A percentile compares a stretch with the other conserved stretches of the same genome.
phyloP scores from a whole-genome alignment of 257 asterid species.

The Solanum chiquidenum region DNA sequence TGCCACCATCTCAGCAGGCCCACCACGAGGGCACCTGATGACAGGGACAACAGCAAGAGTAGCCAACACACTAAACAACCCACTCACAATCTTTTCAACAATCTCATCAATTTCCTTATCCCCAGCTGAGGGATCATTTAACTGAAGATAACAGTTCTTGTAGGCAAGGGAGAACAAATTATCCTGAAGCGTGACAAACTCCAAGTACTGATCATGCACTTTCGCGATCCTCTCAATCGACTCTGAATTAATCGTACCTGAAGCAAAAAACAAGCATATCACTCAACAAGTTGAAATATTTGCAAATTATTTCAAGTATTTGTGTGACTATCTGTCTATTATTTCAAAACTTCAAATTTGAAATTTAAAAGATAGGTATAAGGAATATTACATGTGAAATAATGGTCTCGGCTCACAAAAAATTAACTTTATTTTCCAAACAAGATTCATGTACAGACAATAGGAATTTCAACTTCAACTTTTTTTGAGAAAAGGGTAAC shows the following conservation, averaged over 20 bases:
- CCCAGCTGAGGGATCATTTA: constrained; percentile 93
- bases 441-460: not conserved
- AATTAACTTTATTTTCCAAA: not conserved
- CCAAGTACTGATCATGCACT: constrained; percentile 93
- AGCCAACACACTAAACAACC: constrained; percentile 80
- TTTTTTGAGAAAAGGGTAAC: no score
- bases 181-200: constrained; percentile 77
- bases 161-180: constrained; percentile 76
- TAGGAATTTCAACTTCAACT: not conserved
- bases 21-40: constrained; percentile 91
- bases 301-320: not conserved
- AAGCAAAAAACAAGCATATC: not conserved
- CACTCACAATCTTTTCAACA: constrained; percentile 68
- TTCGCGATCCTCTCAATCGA: constrained; percentile 70
- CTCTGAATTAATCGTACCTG: constrained; percentile 63
- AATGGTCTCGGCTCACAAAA: not conserved
- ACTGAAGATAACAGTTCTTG: constrained; percentile 76
- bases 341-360: not conserved
- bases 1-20: constrained; percentile 96
- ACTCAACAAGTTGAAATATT: not conserved
- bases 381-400: not conserved
- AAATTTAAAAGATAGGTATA: not conserved
- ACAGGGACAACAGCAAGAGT: constrained; percentile 91
- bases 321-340: not conserved
- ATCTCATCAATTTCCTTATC: constrained; percentile 79